Evolutionary conservation across 2,329 filamentous ascomycete genomes (phyloP).

Genomic region (Fonsecaea pedrosoi): DNA sequence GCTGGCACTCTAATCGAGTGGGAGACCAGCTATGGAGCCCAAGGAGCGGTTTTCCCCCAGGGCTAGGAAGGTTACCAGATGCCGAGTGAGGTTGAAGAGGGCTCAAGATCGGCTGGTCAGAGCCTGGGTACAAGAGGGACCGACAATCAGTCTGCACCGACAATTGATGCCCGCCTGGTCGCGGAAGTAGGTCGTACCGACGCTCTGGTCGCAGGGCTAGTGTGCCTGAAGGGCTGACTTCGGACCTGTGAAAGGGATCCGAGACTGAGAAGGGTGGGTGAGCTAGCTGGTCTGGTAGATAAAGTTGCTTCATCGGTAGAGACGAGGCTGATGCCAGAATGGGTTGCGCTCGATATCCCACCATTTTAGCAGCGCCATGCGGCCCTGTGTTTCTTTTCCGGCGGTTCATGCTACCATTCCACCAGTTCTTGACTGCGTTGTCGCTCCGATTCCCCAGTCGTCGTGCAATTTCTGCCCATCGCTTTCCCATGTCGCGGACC

Average conservation of each 20-base stretch:
- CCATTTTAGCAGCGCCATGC: constrained; percentile 18
- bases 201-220: constrained; percentile 7
- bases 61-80: constrained; percentile 1
- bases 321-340: constrained; percentile 29
- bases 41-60: background rate
- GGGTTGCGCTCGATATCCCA: constrained; percentile 37
- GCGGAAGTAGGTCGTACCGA: constrained; percentile 7
- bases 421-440: constrained; percentile 98
- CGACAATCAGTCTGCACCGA: background rate
- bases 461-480: constrained; percentile 92
- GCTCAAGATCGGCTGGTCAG: background rate
- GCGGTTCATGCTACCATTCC: constrained; percentile 91
- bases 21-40: constrained; percentile 10
- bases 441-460: constrained; percentile 83
- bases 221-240: constrained; percentile 4
- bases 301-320: constrained; percentile 6
- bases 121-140: constrained; percentile 1
- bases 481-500: constrained; percentile 79
- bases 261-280: constrained; percentile 5
- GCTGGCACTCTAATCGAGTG: constrained; percentile 22
- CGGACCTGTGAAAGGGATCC: constrained; percentile 14
- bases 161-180: background rate
- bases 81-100: background rate
- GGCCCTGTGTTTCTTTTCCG: constrained; percentile 36
- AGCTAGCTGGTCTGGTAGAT: constrained; percentile 7